Base-by-base conservation (phyloP, 768 basidiomycete species). In the Favolaschia claudopus region DNA sequence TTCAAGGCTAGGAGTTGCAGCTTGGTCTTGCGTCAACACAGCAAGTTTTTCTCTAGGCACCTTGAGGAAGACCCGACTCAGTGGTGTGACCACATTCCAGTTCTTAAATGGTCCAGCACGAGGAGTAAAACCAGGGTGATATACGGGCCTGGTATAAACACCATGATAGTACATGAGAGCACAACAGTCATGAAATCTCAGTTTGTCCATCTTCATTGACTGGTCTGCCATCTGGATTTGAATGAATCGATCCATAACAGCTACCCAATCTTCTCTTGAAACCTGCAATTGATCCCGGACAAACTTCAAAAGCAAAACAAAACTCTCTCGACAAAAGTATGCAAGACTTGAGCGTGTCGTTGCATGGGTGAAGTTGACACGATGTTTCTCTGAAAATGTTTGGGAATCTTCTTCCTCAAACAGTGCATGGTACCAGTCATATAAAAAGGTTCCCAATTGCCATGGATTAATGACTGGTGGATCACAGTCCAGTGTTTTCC, bases 251-350 rank as follows among this genome's bases (percentile, higher is more conserved):
- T 49, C 60, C 74, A 81, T 77, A 27, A 71, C 70, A 7, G 53
- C 39, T 0, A 14, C 38, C 79, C 79, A 82, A 36, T 72, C 63
- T 17, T 56, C 53, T 2, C n/a, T 3, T 10, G 56, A 15, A 1
- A 69, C 58, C 15, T 55, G 51, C 10, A 75, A 60, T 31, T 68
- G 64, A 15, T 66, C 52, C 45, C 68, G 70, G 38, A 76, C 59
- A 22, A 67, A 58, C 19, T 45, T 43, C 7, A 82, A 37, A n/a
- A 82, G 48, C 13, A 71, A 57, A 2, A 66, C 79, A 47, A 79
- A 80, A 12, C 68, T 72, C 27, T 69, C 66, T 22, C 79, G 75
- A n/a, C 63, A 70, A 52, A 79, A 77, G 57, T 78, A 77, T n/a
- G 73, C 19, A 34, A 71, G 57, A 20, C 60, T 64, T 2, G 61